A percentile compares a stretch with the other conserved stretches of the same genome.
Conservation (phyloP, 177 flowering plant species). For the Vitis hybrid region DNA sequence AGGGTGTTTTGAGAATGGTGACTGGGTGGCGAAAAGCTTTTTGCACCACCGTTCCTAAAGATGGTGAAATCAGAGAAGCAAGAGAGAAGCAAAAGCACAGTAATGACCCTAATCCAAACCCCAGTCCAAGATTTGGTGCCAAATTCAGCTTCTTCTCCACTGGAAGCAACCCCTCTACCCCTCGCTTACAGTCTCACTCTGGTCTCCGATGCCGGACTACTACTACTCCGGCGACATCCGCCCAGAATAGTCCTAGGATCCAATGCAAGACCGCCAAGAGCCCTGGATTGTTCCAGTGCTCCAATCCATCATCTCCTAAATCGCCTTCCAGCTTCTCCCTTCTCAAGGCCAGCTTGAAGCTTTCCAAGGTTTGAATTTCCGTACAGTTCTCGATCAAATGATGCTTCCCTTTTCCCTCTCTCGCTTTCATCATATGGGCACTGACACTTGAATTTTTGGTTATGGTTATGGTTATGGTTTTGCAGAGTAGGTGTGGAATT, state of each 20-base stretch:
- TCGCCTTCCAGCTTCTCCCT: conserved; percentile 74
- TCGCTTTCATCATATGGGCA: background rate
- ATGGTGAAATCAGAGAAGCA: conserved; percentile 20
- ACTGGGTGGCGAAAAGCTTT: conserved; percentile 67
- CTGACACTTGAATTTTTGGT: no score
- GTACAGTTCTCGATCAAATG: background rate
- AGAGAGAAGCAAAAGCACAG: conserved; percentile 15
- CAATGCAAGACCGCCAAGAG: conserved; percentile 43
- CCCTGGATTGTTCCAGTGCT: conserved; percentile 39
- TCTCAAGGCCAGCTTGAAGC: conserved; percentile 54
- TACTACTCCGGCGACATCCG: conserved; percentile 15
- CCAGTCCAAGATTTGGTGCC: conserved; percentile 37
- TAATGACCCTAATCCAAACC: conserved; percentile 15
- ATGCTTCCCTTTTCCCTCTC: background rate
- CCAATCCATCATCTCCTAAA: conserved; percentile 74
- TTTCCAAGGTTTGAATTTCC: conserved; percentile 45
- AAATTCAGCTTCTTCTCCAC: conserved; percentile 60
- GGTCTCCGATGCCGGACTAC: conserved; percentile 46
- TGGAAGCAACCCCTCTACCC: conserved; percentile 56
- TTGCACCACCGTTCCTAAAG: conserved; percentile 53
- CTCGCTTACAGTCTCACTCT: conserved; percentile 48
- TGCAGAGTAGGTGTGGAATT: conserved; percentile 74
- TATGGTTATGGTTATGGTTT: background rate
- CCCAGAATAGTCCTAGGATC: conserved; percentile 39
- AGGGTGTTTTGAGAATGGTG: conserved; percentile 33